These are phyloP conservation scores for Tolypocladium ophioglossoides DNA, from an alignment of 2,329 filamentous ascomycete species.

Conservation along the genomic window DNA sequence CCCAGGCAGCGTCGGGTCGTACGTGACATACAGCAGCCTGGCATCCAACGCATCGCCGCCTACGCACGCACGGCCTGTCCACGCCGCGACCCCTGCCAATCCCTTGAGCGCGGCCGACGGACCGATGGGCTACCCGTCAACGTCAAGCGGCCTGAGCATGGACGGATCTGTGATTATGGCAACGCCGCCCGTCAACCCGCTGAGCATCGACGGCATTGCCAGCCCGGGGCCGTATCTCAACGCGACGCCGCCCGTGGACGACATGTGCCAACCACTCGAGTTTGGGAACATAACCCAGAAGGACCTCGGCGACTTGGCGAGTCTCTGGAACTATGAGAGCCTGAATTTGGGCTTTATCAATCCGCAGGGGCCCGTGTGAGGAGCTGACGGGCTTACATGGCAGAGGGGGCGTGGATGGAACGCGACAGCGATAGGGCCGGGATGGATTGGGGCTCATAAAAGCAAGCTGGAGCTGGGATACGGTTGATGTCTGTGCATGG, in stretches of 20 bases:
- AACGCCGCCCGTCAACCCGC: not conserved
- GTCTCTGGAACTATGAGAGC: conserved; percentile 22
- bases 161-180: conserved; percentile 1
- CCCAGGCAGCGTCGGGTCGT: not conserved
- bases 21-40: not conserved
- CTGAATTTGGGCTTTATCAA: conserved; percentile 20
- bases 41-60: not conserved
- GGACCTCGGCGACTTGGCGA: conserved; percentile 21
- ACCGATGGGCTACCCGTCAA: not conserved
- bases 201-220: not conserved
- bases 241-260: conserved; percentile 7
- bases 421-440: too few relatives aligned
- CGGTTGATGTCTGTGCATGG: too few relatives aligned
- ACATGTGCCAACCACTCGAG: conserved; percentile 4
- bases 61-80: not conserved
- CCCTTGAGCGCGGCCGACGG: not conserved
- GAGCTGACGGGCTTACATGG: not conserved
- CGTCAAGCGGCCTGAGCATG: not conserved
- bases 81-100: not conserved
- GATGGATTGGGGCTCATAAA: not conserved
- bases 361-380: conserved; percentile 1
- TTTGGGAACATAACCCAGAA: conserved; percentile 20
- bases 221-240: conserved; percentile 1
- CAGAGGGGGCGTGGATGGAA: too few relatives aligned
- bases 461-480: too few relatives aligned